Evolutionary conservation across 1,139 yeast species (phyloP).

Genomic region (Yamadazyma dushanensis): DNA sequence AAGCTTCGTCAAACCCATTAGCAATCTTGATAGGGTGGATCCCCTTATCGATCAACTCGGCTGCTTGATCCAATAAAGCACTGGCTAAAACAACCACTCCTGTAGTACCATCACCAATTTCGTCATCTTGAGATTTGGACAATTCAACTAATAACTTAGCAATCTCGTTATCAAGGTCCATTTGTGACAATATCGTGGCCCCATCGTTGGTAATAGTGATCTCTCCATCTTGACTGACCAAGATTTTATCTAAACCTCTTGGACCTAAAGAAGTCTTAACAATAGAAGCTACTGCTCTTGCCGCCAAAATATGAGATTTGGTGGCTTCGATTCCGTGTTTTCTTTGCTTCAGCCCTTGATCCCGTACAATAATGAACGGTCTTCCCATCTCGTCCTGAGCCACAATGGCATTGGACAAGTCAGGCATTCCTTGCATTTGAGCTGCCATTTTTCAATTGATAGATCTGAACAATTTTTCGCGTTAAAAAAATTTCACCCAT

Average conservation of each 20-base stretch:
- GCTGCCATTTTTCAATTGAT: constrained; percentile 26
- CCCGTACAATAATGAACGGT: constrained; percentile 96
- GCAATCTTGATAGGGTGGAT: constrained; percentile 97
- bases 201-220: constrained; percentile 98
- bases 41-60: constrained; percentile 92
- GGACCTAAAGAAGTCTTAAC: constrained; percentile 95
- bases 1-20: constrained; percentile 96
- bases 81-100: constrained; percentile 98
- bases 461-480: constrained; percentile 12
- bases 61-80: constrained; percentile 90
- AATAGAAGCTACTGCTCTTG: constrained; percentile 91
- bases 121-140: constrained; percentile 96
- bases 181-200: constrained; percentile 91
- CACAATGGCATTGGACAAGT: constrained; percentile 94
- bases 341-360: constrained; percentile 92
- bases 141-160: constrained; percentile 94
- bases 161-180: constrained; percentile 95
- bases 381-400: constrained; percentile 99
- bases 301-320: constrained; percentile 92
- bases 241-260: constrained; percentile 94
- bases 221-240: constrained; percentile 92
- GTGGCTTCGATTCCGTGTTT: constrained; percentile 94
- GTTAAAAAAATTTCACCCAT: constrained; percentile 15
- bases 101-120: constrained; percentile 99
- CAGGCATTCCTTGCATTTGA: constrained; percentile 70